Percentiles rank a stretch among this genome's conserved stretches.
These are phyloP conservation scores for Halteria grandinella DNA, from an alignment of 73 alveolate species.

Conservation along the genomic window DNA sequence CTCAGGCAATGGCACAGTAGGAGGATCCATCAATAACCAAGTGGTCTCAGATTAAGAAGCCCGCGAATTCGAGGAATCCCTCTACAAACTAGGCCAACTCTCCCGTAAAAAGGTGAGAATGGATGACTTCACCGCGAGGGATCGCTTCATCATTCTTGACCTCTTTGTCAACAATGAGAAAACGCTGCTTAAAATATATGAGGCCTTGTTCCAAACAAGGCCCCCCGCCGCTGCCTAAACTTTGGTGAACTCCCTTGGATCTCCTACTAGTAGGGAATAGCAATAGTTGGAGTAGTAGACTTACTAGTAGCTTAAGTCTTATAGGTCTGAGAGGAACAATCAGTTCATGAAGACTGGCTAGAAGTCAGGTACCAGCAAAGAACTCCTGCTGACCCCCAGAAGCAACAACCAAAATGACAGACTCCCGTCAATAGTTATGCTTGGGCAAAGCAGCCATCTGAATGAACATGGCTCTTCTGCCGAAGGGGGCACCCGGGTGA, in stretches of 20 bases:
- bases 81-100: conserved; percentile 16
- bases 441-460: too few species aligned
- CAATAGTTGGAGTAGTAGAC: neutral
- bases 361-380: too few species aligned
- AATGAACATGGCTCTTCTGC: too few species aligned
- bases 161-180: conserved; percentile 43
- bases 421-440: too few species aligned
- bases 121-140: conserved; percentile 19
- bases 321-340: conserved; percentile 22
- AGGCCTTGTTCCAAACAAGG: conserved; percentile 37
- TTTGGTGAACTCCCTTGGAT: too few species aligned
- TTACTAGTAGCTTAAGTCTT: neutral
- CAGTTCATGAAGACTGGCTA: too few species aligned
- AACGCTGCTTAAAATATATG: conserved; percentile 27
- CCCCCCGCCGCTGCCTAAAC: too few species aligned
- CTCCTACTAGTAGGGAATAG: conserved; percentile 10
- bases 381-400: too few species aligned
- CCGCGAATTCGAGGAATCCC: conserved; percentile 21
- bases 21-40: neutral
- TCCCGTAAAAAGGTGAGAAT: conserved; percentile 27
- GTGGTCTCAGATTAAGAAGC: conserved; percentile 32
- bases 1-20: too few species aligned
- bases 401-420: too few species aligned
- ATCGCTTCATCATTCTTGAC: neutral
- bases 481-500: too few species aligned